Evolutionary conservation across 148 eudicot genomes (phyloP).

Genomic region (Diospyros kaki): DNA sequence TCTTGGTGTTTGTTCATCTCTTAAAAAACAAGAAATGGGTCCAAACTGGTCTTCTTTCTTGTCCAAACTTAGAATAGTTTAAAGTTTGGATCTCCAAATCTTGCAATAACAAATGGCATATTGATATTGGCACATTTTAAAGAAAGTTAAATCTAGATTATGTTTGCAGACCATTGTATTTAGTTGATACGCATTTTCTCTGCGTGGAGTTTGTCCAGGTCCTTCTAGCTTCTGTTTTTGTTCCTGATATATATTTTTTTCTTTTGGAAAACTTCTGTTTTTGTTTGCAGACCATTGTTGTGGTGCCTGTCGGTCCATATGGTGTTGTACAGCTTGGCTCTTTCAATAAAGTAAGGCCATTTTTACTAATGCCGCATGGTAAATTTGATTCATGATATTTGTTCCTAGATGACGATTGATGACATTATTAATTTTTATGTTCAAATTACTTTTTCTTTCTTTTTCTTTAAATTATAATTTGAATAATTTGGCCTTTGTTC

Average conservation of each 20-base stretch:
- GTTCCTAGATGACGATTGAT: background rate
- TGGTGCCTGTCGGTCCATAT: constrained; percentile 58
- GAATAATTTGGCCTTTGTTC: background rate
- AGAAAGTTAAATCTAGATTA: background rate
- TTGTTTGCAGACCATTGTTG: constrained; percentile 63
- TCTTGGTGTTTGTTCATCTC: no score
- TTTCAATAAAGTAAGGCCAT: constrained; percentile 49
- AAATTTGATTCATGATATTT: background rate
- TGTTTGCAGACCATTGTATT: background rate
- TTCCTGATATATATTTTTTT: background rate
- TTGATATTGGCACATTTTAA: background rate
- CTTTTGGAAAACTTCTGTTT: constrained; percentile 7
- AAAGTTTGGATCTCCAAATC: constrained; percentile 1
- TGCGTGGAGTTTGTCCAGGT: background rate
- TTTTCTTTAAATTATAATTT: background rate
- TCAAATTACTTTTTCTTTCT: background rate
- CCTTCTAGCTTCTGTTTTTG: background rate
- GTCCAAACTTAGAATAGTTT: background rate
- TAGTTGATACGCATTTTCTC: background rate
- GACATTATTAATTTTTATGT: background rate
- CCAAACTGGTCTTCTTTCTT: background rate
- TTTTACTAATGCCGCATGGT: background rate
- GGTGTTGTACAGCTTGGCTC: constrained; percentile 90
- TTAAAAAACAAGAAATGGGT: no score
- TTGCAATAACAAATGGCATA: background rate